Base-by-base conservation (phyloP, 768 basidiomycete species). In the Boletus tomentosulus region DNA sequence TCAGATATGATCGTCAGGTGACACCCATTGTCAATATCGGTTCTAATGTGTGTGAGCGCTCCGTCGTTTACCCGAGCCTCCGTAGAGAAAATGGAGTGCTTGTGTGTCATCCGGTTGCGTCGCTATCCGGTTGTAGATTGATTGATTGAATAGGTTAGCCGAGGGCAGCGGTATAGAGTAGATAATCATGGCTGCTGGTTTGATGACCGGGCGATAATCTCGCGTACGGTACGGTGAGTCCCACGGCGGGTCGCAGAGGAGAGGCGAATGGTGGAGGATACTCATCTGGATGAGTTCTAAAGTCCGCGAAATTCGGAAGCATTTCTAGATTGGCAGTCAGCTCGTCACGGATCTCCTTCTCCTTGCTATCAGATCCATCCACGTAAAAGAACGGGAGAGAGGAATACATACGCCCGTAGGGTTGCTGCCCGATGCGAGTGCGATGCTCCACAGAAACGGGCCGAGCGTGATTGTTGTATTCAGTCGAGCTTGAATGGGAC, bases 301-400 rank as follows among this genome's bases (percentile, higher is more conserved):
- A 57, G 62, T 53, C 66, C 64, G 66, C 64, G 66, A 66, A 9
- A 22, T 50, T 51, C 66, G 66, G 66, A 60, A 48, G 63, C 13
- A 67, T 57, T 66, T 47, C 39, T 24, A 24, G 51, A 51, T 45
- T 48, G 31, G 31, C 31, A 33, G 31, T 34, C 33, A 43, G 52
- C 46, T 44, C 37, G 34, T 43, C 35, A 56, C 50, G 49, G 54
- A 47, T 46, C 41, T 61, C 51, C 45, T 31, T 24, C 38, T 48
- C 42, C 46, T 42, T 13, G 28, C 16, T n/a, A 45, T 45, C 39
- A 25, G 48, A 48, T 54, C 44, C 28, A 38, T 46, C 42, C 54
- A 63, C 61, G 58, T 56, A 64, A 66, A 61, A 62, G 37, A 50
- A 44, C 16, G 34, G 35, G 42, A 16, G 31, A 52, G 50, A 41